phyloP scores from a whole-genome alignment of 75 land plant genomes.

The Selaginella moellendorffii region DNA sequence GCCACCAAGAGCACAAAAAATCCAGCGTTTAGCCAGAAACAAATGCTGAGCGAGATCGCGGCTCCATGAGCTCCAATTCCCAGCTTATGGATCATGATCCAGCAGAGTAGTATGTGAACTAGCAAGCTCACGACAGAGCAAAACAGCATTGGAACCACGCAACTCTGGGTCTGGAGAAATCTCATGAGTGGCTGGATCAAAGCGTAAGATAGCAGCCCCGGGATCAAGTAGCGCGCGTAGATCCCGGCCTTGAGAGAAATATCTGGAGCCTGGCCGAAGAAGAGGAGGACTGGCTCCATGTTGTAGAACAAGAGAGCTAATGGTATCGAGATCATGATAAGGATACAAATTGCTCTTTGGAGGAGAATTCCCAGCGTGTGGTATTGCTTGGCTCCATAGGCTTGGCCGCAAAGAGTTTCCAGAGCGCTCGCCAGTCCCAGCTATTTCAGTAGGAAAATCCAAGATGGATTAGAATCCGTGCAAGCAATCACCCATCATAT shows the following conservation, averaged over 20 bases:
- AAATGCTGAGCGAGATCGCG: conserved; percentile 28
- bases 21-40: conserved; percentile 40
- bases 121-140: conserved; percentile 21
- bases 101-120: conserved; percentile 32
- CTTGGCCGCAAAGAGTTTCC: conserved; percentile 71
- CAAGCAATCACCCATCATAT: no score
- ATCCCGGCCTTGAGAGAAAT: conserved; percentile 28
- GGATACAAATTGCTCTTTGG: conserved; percentile 46
- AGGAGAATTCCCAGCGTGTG: conserved; percentile 45
- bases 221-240: conserved; percentile 40
- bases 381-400: no score
- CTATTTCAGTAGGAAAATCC: no score
- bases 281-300: conserved; percentile 21
- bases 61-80: no score
- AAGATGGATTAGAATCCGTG: no score
- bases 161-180: no score
- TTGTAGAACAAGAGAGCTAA: conserved; percentile 30
- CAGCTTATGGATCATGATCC: no score
- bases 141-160: no score
- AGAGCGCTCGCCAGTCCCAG: conserved; percentile 67
- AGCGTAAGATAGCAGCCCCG: conserved; percentile 41
- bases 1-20: no score
- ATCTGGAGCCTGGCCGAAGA: conserved; percentile 24
- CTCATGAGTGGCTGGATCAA: conserved; percentile 39
- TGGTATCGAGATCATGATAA: conserved; percentile 24